Base-by-base conservation (phyloP, 352 stramenopile genomes). In the Phytophthora hibernalis region DNA sequence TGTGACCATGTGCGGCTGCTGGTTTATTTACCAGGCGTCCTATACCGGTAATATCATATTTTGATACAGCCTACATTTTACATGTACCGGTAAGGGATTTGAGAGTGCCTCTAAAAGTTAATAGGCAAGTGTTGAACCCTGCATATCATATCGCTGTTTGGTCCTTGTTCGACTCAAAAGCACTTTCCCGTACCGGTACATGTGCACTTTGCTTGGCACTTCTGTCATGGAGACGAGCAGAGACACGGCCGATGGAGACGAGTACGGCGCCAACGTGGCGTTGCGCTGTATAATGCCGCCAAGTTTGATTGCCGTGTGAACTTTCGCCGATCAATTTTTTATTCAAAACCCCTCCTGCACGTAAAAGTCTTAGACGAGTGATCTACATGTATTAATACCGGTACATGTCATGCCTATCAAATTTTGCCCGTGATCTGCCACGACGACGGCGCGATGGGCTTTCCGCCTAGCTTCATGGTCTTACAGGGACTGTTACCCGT, bases 141-240 rank as follows among this genome's bases (percentile, higher is more conserved):
- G n/a, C n/a, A 73, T 70, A 73, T 73, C 65, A 73, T 70, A 57
- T 73, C 60, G 59, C 59, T 59, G 60, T 49, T 65, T 57, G 60
- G 52, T 62, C 54, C 58, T 47, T 65, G 58, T 53, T 37, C 58
- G 35, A 65, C 56, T 68, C 61, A 63, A 68, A 21, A 42, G 13
- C 9, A 5, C 33, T 40, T 40, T 16, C 33, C 33, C 11, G 15
- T 10, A 5, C 33, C 33, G 7, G 15, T 10, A 5, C 33, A 40
- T 13, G 33, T 45, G 38, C 38, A 24, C 16, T 45, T 24, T 24
- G 16, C 38, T 45, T 22, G 38, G 38, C 38, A 45, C 38, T 58
- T 26, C 28, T 60, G 56, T 71, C 63, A 66, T 45, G 42, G 38
- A 42, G 33, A 54, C 44, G 65, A 49, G 35, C 59, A 73, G 59